These are phyloP conservation scores for Hamigera avellanea DNA, from an alignment of 495 filamentous ascomycete genomes.

Conservation along the genomic window DNA sequence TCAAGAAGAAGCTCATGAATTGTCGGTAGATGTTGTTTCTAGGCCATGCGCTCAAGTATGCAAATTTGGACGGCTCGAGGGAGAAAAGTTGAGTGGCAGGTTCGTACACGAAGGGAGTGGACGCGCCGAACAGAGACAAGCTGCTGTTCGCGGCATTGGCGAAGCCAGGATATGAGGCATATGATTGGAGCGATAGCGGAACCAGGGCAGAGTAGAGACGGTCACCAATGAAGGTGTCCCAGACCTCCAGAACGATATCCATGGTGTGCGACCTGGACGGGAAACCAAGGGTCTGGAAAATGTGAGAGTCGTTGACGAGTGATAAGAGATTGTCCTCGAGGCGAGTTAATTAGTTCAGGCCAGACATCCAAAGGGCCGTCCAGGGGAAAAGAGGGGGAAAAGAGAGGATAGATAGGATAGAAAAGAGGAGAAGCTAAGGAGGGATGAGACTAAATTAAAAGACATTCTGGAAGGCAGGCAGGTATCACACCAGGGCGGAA, in stretches of 20 bases:
- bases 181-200: slow-evolving; percentile 41
- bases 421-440: not conserved
- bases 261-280: slow-evolving; percentile 31
- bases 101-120: slow-evolving; percentile 47
- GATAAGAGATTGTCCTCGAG: not conserved
- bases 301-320: not conserved
- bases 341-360: too few relatives aligned
- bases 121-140: slow-evolving; percentile 29
- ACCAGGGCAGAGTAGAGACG: slow-evolving; percentile 61
- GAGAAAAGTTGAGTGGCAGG: slow-evolving; percentile 62
- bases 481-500: slow-evolving; percentile 35
- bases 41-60: slow-evolving; percentile 70
- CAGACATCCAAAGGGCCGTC: too few relatives aligned
- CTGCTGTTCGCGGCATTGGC: slow-evolving; percentile 29
- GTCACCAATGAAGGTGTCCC: slow-evolving; percentile 78
- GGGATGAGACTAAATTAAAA: slow-evolving; percentile 18
- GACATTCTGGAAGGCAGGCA: too few relatives aligned
- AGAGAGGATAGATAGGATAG: not conserved
- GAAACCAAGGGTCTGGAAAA: not conserved
- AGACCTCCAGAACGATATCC: slow-evolving; percentile 83
- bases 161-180: slow-evolving; percentile 27
- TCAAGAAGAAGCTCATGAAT: slow-evolving; percentile 60
- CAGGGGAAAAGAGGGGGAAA: not conserved
- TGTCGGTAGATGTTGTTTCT: slow-evolving; percentile 77
- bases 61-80: slow-evolving; percentile 61